Evolutionary conservation across 306 rosid genomes (phyloP).

Genomic region (Sechiopsis laciniata): DNA sequence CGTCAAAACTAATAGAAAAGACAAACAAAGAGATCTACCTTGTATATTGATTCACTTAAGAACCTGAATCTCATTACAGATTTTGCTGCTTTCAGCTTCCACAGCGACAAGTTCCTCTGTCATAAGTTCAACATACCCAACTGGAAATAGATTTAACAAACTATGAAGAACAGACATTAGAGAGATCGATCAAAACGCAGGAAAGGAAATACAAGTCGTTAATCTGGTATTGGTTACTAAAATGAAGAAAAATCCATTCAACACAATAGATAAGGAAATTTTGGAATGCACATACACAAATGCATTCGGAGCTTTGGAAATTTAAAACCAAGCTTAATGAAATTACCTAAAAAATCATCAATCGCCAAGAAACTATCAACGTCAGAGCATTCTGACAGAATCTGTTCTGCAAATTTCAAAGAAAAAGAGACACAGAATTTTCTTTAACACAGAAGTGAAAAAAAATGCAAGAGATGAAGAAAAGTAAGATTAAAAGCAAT

Average conservation of each 20-base stretch:
- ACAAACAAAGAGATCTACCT: constrained; percentile 33
- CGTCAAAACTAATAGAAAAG: constrained; percentile 3
- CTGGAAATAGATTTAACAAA: constrained; percentile 22
- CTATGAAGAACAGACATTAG: not conserved
- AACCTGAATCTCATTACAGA: constrained; percentile 41
- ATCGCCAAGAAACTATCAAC: constrained; percentile 27
- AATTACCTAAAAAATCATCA: constrained; percentile 42
- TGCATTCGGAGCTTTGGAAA: not conserved
- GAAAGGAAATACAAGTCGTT: not conserved
- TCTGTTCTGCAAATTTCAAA: constrained; percentile 34
- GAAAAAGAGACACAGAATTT: not conserved
- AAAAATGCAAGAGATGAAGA: not conserved
- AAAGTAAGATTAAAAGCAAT: not conserved
- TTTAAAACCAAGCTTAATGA: not conserved
- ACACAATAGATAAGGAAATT: not conserved
- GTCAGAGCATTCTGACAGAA: constrained; percentile 49
- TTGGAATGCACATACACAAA: not conserved
- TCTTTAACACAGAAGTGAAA: not conserved
- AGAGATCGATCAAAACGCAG: not conserved
- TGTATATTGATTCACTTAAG: constrained; percentile 37
- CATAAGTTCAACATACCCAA: constrained; percentile 43
- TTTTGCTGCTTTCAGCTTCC: constrained; percentile 38
- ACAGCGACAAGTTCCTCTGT: constrained; percentile 44
- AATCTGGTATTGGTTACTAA: not conserved
- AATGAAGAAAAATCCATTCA: not conserved